These are phyloP conservation scores for Fusarium coicis DNA, from an alignment of 2,329 filamentous ascomycete genomes.

Conservation along the genomic window DNA sequence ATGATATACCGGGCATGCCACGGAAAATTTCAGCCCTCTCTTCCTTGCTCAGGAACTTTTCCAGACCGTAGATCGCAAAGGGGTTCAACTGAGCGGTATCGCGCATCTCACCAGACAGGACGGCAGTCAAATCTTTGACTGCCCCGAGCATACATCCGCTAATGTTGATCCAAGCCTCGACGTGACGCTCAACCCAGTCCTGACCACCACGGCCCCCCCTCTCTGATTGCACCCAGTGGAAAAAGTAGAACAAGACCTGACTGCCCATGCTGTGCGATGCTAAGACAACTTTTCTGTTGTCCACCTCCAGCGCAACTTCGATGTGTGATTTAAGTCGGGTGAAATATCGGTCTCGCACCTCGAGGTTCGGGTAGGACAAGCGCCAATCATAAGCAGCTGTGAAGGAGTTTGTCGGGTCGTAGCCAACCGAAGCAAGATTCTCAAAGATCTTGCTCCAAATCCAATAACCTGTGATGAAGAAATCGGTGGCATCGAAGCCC, in stretches of 20 bases:
- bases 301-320: slow-evolving; percentile 80
- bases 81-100: slow-evolving; percentile 97
- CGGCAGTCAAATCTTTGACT: slow-evolving; percentile 87
- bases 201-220: slow-evolving; percentile 83
- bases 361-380: slow-evolving; percentile 88
- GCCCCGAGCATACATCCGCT: slow-evolving; percentile 98
- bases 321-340: slow-evolving; percentile 90
- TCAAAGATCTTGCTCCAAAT: slow-evolving; percentile 99
- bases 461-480: slow-evolving; percentile 93
- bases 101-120: slow-evolving; percentile 97
- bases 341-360: slow-evolving; percentile 93
- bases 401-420: slow-evolving; percentile 83
- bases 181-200: slow-evolving; percentile 87
- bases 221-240: slow-evolving; percentile 82
- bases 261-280: slow-evolving; percentile 98
- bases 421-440: slow-evolving; percentile 94
- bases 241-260: slow-evolving; percentile 88
- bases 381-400: slow-evolving; percentile 90
- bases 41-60: slow-evolving; percentile 91
- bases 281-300: slow-evolving; percentile 82
- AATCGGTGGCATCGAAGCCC: slow-evolving; percentile 97
- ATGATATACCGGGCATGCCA: slow-evolving; percentile 95
- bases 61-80: slow-evolving; percentile 95
- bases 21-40: slow-evolving; percentile 95
- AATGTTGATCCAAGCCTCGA: slow-evolving; percentile 98